A percentile compares a stretch with the other conserved stretches of the same genome.
Evolutionary conservation across 768 basidiomycete species (phyloP).

Genomic region (Boletus subcaerulescens): DNA sequence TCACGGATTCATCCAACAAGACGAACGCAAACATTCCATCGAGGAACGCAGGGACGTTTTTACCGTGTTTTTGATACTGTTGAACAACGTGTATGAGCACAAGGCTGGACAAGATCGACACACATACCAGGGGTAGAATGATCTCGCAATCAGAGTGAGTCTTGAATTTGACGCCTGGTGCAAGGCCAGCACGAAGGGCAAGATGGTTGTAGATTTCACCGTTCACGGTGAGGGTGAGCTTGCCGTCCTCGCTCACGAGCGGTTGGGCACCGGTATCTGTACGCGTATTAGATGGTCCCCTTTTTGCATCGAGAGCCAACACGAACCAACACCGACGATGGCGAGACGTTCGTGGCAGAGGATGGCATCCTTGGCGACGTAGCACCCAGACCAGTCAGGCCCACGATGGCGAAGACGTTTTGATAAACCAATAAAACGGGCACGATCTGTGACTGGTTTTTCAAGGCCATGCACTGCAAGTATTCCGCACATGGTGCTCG

Average conservation of each 20-base stretch:
- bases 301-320: not conserved
- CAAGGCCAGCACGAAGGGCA: conserved; percentile 66
- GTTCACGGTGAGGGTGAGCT: conserved; percentile 86
- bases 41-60: conserved; percentile 70
- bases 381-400: conserved; percentile 98
- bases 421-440: conserved; percentile 77
- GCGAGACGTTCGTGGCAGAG: conserved; percentile 96
- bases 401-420: conserved; percentile 92
- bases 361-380: conserved; percentile 75
- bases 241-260: conserved; percentile 80
- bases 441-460: conserved; percentile 65
- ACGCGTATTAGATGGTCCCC: not conserved
- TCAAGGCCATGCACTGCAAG: conserved; percentile 79
- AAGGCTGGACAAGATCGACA: conserved; percentile 2
- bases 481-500: conserved; percentile 82
- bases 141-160: conserved; percentile 99
- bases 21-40: conserved; percentile 99
- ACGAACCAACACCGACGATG: conserved; percentile 94
- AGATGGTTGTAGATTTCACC: conserved; percentile 99
- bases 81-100: not conserved
- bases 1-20: conserved; percentile 87
- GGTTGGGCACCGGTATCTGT: conserved; percentile 97
- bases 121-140: conserved; percentile 82
- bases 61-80: conserved; percentile 84
- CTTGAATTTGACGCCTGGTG: conserved; percentile 75